Conservation (phyloP, 2,329 filamentous ascomycete species). For the Hortaea werneckii region DNA sequence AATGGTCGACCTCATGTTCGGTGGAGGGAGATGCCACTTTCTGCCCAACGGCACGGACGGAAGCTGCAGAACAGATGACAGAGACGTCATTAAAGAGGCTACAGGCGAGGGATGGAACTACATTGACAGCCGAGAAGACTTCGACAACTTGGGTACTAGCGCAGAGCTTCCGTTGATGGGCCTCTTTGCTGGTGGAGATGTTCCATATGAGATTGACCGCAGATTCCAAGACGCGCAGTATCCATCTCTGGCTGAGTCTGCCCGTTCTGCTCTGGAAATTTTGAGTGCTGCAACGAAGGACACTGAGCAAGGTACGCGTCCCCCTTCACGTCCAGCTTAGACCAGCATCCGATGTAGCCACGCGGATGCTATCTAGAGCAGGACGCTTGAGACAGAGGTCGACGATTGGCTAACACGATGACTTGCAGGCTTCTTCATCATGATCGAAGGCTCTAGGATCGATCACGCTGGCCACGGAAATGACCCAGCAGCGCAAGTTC, state of each 20-base stretch:
- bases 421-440: conserved; percentile 64
- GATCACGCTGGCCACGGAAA: conserved; percentile 74
- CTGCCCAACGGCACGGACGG: conserved; percentile 67
- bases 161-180: conserved; percentile 75
- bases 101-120: conserved; percentile 69
- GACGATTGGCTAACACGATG: too few relatives aligned
- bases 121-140: conserved; percentile 58
- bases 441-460: conserved; percentile 95
- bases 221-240: conserved; percentile 67
- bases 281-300: conserved; percentile 72
- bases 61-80: conserved; percentile 71
- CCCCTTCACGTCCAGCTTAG: too few relatives aligned
- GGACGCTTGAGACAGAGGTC: too few relatives aligned
- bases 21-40: conserved; percentile 89
- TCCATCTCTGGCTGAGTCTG: conserved; percentile 87
- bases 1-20: conserved; percentile 84
- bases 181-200: conserved; percentile 69
- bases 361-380: too few relatives aligned
- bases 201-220: conserved; percentile 91
- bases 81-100: conserved; percentile 68
- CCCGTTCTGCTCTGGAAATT: conserved; percentile 66
- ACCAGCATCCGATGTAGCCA: too few relatives aligned
- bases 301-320: conserved; percentile 59
- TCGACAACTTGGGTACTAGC: conserved; percentile 58
- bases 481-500: conserved; percentile 47